A percentile compares a stretch with the other conserved stretches of the same genome.
phyloP scores from a whole-genome alignment of 1,139 yeast genomes.

The Zygosaccharomyces sapae region DNA sequence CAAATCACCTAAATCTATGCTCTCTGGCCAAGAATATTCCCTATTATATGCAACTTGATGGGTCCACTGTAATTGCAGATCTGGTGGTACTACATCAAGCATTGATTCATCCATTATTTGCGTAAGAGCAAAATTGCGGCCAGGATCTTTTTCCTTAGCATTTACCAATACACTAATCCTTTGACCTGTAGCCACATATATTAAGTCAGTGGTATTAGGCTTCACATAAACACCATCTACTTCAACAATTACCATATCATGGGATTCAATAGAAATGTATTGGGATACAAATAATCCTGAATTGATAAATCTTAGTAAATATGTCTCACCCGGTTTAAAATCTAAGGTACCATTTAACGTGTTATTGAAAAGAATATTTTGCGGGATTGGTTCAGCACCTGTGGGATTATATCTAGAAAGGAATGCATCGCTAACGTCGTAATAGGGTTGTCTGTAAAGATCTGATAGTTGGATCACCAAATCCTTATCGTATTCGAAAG shows the following conservation, averaged over 20 bases:
- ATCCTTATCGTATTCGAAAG: slow-evolving; percentile 62
- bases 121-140: slow-evolving; percentile 57
- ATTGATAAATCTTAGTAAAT: slow-evolving; percentile 59
- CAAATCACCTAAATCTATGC: slow-evolving; percentile 22
- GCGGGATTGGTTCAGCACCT: slow-evolving; percentile 80
- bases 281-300: slow-evolving; percentile 72
- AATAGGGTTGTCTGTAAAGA: slow-evolving; percentile 54
- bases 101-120: slow-evolving; percentile 58
- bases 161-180: slow-evolving; percentile 59
- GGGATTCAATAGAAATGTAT: slow-evolving; percentile 63
- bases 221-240: slow-evolving; percentile 67
- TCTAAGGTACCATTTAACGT: slow-evolving; percentile 53
- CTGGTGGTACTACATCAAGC: slow-evolving; percentile 60
- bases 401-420: slow-evolving; percentile 68
- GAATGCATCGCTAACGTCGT: slow-evolving; percentile 45
- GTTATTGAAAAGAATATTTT: slow-evolving; percentile 60
- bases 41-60: slow-evolving; percentile 52
- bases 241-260: slow-evolving; percentile 62
- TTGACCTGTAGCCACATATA: slow-evolving; percentile 69
- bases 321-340: slow-evolving; percentile 60
- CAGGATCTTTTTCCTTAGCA: slow-evolving; percentile 45
- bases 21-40: slow-evolving; percentile 34
- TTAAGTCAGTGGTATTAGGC: slow-evolving; percentile 51
- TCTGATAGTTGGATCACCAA: slow-evolving; percentile 54
- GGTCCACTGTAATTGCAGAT: slow-evolving; percentile 51